These are phyloP conservation scores for Lactifluus pinguis DNA, from an alignment of 768 basidiomycete species.

Conservation along the genomic window DNA sequence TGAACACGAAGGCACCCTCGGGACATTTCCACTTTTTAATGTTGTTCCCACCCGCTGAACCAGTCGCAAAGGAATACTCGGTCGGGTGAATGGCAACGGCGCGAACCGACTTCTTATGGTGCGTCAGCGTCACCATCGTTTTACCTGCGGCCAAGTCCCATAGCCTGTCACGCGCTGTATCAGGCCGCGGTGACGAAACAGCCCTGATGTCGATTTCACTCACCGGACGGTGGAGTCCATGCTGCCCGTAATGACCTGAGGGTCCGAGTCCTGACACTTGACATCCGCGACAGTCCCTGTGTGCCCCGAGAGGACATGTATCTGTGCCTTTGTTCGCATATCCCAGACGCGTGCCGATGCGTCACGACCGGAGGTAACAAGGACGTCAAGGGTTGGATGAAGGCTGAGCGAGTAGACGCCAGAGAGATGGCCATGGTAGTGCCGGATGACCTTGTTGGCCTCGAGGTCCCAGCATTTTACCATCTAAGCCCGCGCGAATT, in stretches of 20 bases:
- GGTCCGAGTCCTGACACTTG: conserved; percentile 93
- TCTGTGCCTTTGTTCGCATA: conserved; percentile 96
- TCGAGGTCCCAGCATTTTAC: conserved; percentile 99
- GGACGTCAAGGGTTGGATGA: conserved; percentile 91
- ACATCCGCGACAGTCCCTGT: conserved; percentile 94
- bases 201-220: conserved; percentile 19
- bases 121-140: conserved; percentile 93
- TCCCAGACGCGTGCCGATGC: conserved; percentile 98
- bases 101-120: conserved; percentile 97
- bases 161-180: conserved; percentile 38
- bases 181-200: neutral
- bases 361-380: conserved; percentile 93
- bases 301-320: conserved; percentile 89
- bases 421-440: conserved; percentile 97
- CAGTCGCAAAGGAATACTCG: conserved; percentile 93
- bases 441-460: conserved; percentile 96
- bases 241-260: conserved; percentile 94
- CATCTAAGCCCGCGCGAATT: conserved; percentile 50
- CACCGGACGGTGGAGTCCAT: conserved; percentile 97
- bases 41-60: conserved; percentile 97
- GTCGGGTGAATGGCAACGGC: conserved; percentile 92
- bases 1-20: conserved; percentile 91
- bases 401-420: conserved; percentile 92
- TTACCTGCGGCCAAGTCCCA: conserved; percentile 99
- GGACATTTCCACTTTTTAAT: conserved; percentile 99